Conservation (phyloP, 495 filamentous ascomycete genomes). For the Penicillium manginii region DNA sequence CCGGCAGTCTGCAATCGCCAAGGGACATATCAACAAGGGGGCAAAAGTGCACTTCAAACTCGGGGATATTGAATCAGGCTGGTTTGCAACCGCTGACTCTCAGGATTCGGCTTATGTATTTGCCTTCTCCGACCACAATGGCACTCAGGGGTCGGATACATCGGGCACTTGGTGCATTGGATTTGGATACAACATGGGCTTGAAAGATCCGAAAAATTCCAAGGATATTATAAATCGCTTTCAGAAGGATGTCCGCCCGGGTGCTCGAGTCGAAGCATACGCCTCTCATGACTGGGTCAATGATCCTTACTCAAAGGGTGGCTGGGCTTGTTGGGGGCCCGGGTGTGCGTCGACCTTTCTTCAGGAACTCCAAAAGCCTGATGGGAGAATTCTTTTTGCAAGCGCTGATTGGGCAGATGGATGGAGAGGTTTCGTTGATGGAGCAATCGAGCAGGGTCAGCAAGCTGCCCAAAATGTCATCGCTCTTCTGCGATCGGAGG, state of each 20-base stretch:
- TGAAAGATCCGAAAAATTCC: not conserved
- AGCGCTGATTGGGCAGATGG: slow-evolving; percentile 38
- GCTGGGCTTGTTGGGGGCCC: slow-evolving; percentile 30
- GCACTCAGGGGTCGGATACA: slow-evolving; percentile 16
- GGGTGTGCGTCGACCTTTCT: slow-evolving; percentile 17
- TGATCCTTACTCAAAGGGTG: slow-evolving; percentile 32
- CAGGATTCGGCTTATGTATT: slow-evolving; percentile 20
- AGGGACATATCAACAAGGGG: slow-evolving; percentile 31
- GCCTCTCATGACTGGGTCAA: slow-evolving; percentile 35
- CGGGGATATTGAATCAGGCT: slow-evolving; percentile 10
- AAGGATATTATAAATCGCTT: not conserved
- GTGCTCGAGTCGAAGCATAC: slow-evolving; percentile 19
- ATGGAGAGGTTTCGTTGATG: slow-evolving; percentile 37
- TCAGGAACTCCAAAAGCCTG: slow-evolving; percentile 21
- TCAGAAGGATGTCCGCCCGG: slow-evolving; percentile 4
- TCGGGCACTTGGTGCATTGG: not conserved
- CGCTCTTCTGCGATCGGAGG: not conserved
- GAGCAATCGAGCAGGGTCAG: slow-evolving; percentile 35
- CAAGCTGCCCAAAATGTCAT: not conserved
- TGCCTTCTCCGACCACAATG: slow-evolving; percentile 30
- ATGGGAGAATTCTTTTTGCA: slow-evolving; percentile 33
- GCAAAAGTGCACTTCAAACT: slow-evolving; percentile 34
- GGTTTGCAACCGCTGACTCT: slow-evolving; percentile 9
- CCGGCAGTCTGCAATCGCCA: slow-evolving; percentile 19
- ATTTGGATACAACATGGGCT: not conserved